phyloP scores from a whole-genome alignment of 805 yeast species.

The Ogataea ramenticola region DNA sequence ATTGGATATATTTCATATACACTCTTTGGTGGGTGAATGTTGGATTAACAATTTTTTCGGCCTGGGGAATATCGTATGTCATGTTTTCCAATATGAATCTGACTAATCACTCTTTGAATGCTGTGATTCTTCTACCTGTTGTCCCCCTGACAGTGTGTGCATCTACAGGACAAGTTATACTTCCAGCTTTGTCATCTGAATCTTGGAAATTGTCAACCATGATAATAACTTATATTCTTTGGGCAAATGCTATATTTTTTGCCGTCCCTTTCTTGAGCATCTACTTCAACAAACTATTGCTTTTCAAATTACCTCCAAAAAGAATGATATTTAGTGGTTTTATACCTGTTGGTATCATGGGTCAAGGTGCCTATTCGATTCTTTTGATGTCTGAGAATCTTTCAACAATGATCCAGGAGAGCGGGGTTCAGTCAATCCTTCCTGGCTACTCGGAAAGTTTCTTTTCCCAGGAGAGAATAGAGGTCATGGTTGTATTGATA shows the following conservation, averaged over 20 bases:
- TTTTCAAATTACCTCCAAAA: conserved; percentile 53
- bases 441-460: background rate
- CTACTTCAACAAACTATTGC: conserved; percentile 51
- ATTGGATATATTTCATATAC: conserved; percentile 45
- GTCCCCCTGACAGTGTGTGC: conserved; percentile 74
- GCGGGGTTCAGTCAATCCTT: background rate
- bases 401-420: conserved; percentile 6
- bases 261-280: conserved; percentile 50
- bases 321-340: conserved; percentile 55
- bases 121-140: conserved; percentile 63
- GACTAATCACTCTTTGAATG: conserved; percentile 36
- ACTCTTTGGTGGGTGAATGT: conserved; percentile 72
- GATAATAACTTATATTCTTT: conserved; percentile 47
- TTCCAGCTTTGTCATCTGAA: conserved; percentile 23
- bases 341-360: conserved; percentile 76
- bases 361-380: conserved; percentile 76
- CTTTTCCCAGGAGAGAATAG: conserved; percentile 40
- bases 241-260: conserved; percentile 62
- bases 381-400: conserved; percentile 22
- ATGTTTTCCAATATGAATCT: conserved; percentile 30
- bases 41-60: conserved; percentile 44
- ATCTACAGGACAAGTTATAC: conserved; percentile 58
- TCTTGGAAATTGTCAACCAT: conserved; percentile 44
- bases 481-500: conserved; percentile 6
- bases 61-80: conserved; percentile 54